Evolutionary conservation across 495 filamentous ascomycete species (phyloP).

Genomic region (Aspergillus nidulans): DNA sequence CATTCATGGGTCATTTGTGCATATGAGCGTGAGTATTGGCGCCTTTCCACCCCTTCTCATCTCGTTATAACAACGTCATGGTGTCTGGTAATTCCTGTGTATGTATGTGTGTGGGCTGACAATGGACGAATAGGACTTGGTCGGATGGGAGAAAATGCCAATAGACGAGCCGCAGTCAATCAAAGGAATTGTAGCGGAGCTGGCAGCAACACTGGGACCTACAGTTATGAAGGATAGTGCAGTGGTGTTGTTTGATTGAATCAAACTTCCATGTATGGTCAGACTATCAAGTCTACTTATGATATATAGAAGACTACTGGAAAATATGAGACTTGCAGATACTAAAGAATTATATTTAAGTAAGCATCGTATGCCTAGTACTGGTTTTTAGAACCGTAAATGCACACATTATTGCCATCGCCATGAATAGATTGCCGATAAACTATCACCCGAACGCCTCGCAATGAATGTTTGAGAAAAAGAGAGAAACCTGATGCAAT

Average conservation of each 20-base stretch:
- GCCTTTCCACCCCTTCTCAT: not conserved
- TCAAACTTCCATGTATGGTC: not conserved
- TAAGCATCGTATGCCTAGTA: not conserved
- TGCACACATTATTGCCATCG: conserved; percentile 2
- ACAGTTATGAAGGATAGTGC: conserved; percentile 54
- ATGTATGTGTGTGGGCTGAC: not conserved
- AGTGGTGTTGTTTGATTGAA: conserved; percentile 39
- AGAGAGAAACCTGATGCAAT: not conserved
- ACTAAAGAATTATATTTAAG: not conserved
- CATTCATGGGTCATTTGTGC: conserved; percentile 36
- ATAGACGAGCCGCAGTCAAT: conserved; percentile 48
- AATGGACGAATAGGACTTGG: conserved; percentile 44
- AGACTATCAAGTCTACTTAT: not conserved
- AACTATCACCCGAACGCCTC: conserved; percentile 7
- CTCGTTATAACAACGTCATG: not conserved
- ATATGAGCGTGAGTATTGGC: conserved; percentile 37
- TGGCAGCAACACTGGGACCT: conserved; percentile 72
- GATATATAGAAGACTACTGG: not conserved
- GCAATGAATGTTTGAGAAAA: conserved; percentile 3
- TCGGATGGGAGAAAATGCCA: conserved; percentile 60
- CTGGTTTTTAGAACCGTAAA: not conserved
- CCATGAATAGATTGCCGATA: not conserved
- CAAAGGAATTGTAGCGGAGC: conserved; percentile 67
- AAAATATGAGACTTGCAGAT: not conserved
- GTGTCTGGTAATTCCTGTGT: not conserved